Evolutionary conservation across 345 rosid species (phyloP).

Genomic region (Kernera saxatilis): DNA sequence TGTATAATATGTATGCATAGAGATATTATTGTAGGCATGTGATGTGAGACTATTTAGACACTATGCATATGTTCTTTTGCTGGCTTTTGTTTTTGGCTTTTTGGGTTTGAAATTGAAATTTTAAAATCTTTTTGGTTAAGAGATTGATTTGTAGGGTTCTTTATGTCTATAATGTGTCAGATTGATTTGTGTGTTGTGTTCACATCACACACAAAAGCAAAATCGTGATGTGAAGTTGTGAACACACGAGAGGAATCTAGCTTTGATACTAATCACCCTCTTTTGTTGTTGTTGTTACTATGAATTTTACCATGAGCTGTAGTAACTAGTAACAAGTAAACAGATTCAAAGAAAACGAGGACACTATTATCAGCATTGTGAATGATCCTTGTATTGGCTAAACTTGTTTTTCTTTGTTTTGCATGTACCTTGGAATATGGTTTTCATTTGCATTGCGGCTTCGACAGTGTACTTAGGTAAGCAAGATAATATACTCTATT

Average conservation of each 20-base stretch:
- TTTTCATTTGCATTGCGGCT: background rate
- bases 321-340: background rate
- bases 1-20: background rate
- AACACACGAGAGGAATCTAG: slow-evolving; percentile 3
- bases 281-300: background rate
- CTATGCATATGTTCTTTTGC: slow-evolving; percentile 1
- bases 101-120: slow-evolving; percentile 12
- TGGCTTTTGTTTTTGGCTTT: background rate
- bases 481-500: background rate
- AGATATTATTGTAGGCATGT: background rate
- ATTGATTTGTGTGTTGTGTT: slow-evolving; percentile 16
- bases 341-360: background rate
- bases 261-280: slow-evolving; percentile 9
- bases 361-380: background rate
- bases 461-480: slow-evolving; percentile 84
- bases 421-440: slow-evolving; percentile 4
- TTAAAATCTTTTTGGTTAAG: background rate
- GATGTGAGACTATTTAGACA: slow-evolving; percentile 16
- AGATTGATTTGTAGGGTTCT: slow-evolving; percentile 11
- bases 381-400: background rate
- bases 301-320: background rate
- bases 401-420: background rate
- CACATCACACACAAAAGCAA: slow-evolving; percentile 23
- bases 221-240: slow-evolving; percentile 10
- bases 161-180: slow-evolving; percentile 20